Evolutionary conservation across 1,284 basidiomycete species (phyloP).

Genomic region (Boletellus deceptivus): DNA sequence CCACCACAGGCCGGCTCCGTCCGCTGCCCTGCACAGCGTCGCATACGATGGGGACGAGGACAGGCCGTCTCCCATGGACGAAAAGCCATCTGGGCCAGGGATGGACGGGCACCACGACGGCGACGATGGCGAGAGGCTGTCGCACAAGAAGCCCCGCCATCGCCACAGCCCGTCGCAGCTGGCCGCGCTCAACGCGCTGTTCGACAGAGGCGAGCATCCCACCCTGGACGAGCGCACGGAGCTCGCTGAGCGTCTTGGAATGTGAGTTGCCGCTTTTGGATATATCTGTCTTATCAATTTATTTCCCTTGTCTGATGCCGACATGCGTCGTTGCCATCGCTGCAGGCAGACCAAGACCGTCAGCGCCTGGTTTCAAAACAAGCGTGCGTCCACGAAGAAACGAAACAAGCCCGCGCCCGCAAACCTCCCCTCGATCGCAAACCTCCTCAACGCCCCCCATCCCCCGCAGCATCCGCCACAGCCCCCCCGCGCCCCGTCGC

Average conservation of each 20-base stretch:
- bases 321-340: conserved; percentile 14
- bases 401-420: conserved; percentile 40
- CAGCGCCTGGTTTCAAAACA: conserved; percentile 83
- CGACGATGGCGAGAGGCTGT: conserved; percentile 24
- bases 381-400: conserved; percentile 78
- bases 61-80: conserved; percentile 28
- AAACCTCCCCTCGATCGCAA: conserved; percentile 43
- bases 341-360: conserved; percentile 77
- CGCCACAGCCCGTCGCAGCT: conserved; percentile 69
- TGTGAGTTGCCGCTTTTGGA: conserved; percentile 50
- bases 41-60: conserved; percentile 26
- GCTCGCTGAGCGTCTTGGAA: conserved; percentile 67
- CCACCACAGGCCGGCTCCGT: conserved; percentile 11
- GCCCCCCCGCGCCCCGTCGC: conserved; percentile 29
- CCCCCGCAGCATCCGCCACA: conserved; percentile 28
- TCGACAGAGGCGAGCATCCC: conserved; percentile 74
- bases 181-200: conserved; percentile 71
- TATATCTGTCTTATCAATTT: conserved; percentile 28
- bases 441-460: conserved; percentile 41
- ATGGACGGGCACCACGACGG: conserved; percentile 23
- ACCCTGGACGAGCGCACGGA: conserved; percentile 61
- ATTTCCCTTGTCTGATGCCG: conserved; percentile 7
- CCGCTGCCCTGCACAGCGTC: conserved; percentile 10
- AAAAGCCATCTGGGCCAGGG: conserved; percentile 36
- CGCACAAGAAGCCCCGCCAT: conserved; percentile 68